A percentile compares a stretch with the other conserved stretches of the same genome.
Conservation (phyloP, 1,284 basidiomycete species). For the Moniliophthora roreri region DNA sequence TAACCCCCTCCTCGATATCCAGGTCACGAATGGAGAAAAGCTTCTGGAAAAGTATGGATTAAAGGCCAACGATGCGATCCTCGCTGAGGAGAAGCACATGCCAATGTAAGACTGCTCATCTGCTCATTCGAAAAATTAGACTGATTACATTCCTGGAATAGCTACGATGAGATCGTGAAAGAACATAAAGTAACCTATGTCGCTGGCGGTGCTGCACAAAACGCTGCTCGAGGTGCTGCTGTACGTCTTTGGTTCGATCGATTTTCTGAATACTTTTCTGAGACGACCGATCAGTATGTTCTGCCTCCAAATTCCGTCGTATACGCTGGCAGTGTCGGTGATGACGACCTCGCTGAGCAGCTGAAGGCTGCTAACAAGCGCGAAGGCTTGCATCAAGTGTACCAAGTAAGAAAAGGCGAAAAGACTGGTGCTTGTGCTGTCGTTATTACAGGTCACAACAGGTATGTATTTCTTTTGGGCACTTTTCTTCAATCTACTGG, state of each 20-base stretch:
- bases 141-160: constrained; percentile 24
- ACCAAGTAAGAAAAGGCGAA: constrained; percentile 84
- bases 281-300: constrained; percentile 63
- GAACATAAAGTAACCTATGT: constrained; percentile 87
- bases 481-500: neutral
- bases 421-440: constrained; percentile 98
- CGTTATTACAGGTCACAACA: constrained; percentile 90
- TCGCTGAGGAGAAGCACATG: constrained; percentile 88
- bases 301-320: constrained; percentile 90
- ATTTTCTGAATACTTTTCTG: constrained; percentile 1
- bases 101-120: constrained; percentile 62
- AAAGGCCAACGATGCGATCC: constrained; percentile 95
- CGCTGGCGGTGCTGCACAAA: constrained; percentile 96
- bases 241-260: constrained; percentile 50
- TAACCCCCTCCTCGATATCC: constrained; percentile 90
- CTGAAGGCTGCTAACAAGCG: constrained; percentile 91
- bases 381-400: constrained; percentile 88
- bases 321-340: constrained; percentile 93
- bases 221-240: constrained; percentile 93
- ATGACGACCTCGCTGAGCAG: constrained; percentile 89
- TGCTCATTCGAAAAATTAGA: neutral
- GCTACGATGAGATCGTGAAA: constrained; percentile 84
- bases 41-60: constrained; percentile 91
- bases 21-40: constrained; percentile 47
- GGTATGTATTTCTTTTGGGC: constrained; percentile 42